Conservation (phyloP, 176 grass and related monocot genomes). For the Hyparrhenia diplandra region DNA sequence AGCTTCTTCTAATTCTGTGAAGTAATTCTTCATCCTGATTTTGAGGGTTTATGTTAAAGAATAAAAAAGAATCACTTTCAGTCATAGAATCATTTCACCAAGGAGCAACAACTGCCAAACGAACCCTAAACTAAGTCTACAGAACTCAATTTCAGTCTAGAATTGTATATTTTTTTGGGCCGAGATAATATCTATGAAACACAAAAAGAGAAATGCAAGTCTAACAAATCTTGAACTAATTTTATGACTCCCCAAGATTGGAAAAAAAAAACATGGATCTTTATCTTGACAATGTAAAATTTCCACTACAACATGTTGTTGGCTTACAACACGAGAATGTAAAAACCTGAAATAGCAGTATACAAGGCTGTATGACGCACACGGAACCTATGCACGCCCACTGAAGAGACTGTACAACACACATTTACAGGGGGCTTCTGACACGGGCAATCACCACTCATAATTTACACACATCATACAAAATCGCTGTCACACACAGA, state of each 20-base stretch:
- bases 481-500: no score
- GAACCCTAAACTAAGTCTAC: no score
- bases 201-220: no score
- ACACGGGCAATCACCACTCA: background rate
- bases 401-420: background rate
- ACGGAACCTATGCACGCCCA: background rate
- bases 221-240: background rate
- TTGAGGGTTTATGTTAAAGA: no score
- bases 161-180: no score
- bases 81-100: no score
- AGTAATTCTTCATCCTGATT: no score
- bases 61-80: no score
- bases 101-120: no score
- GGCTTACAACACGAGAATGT: background rate
- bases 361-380: background rate
- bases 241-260: background rate
- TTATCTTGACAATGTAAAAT: background rate
- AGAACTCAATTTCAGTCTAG: no score
- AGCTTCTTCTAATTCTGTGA: no score
- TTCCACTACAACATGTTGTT: background rate
- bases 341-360: background rate
- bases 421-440: background rate
- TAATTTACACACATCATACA: conserved; percentile 21
- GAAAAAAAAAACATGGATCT: background rate
- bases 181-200: no score